Base-by-base conservation (phyloP, 1,139 yeast species). In the Kodamaea anthophila region DNA sequence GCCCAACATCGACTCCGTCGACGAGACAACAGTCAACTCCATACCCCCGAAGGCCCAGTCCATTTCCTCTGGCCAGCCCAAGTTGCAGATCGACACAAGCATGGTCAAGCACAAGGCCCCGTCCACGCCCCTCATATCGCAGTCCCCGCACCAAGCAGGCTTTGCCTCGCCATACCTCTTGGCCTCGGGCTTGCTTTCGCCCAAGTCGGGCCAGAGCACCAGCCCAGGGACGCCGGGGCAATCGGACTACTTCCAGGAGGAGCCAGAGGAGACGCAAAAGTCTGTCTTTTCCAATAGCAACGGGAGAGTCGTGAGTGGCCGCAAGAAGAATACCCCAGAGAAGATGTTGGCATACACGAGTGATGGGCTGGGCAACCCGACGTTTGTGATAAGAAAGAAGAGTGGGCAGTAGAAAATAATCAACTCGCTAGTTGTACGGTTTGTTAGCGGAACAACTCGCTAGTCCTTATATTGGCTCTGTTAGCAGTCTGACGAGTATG, bases 101-200 rank as follows among this genome's bases (percentile, higher is more conserved):
- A 34, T 42, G 10, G 37, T 42, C 5, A 35, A 30, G 14, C 10
- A 27, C 7, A 57, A 54, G 35, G 39, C 49, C 2, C 64, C 62
- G 13, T 38, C 51, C 7, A 59, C 66, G 3, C 67, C 67, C 3
- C 55, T 49, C 24, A 26, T 51, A 3, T 37, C 51, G 11, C 41
- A 45, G n/a, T 35, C 43, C 10, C 32, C 48, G 4, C 42, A 37
- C 28, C 55, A 43, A 26, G 45, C 51, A 24, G 81, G 81, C 1
- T 71, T 77, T 50, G 68, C 76, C 0, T 73, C 82, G 1, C 82
- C 84, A 3, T 77, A 73, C 39, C 55, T 75, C 29, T 51, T 75
- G 34, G 79, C 82, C 0, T 65, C 79, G 0, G 81, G 80, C 0
- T 38, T 70, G 28, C 49, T 66, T 24, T 68, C 80, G 4, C 75